Base-by-base conservation (phyloP, 192 early-diverging fungal species). In the Backusella liffmaniae region DNA sequence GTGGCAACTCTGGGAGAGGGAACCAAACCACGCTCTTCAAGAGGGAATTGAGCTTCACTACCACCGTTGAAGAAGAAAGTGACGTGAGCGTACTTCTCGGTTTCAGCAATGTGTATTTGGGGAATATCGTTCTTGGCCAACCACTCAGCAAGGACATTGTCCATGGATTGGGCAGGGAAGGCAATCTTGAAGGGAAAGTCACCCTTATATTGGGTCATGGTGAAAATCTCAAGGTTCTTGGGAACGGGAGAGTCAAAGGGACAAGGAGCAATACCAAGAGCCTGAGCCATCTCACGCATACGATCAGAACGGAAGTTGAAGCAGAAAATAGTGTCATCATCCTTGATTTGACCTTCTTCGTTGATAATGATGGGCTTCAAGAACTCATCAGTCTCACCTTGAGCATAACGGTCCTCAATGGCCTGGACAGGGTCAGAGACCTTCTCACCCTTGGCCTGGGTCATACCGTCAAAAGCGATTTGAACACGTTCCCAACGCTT, bases 31-130 rank as follows among this genome's bases (percentile, higher is more conserved):
- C 98, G 94, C 73, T 96, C 90, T 87, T 99, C 98, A 53, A 84
- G 81, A 49, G 82, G 66, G 85, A 96, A 99, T 82, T 97, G 95
- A 35, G 93, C 91, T 84, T 99, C 97, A 23, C 92, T 88, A 34
- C 98, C 98, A 75, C 98, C 98, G 86, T 99, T 99, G 88, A 99
- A 99, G 91, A 99, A 99, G 90, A 99, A 99, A 65, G 98, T 99
- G 35, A 99, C 98, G 82, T 99, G 98, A 32, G 98, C 97, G 86
- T 97, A 99, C 88, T 99, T 99, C 80, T 99, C 98, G 4, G 98
- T 99, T 87, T 99, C 98, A 62, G 98, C 98, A 76, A 99, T 89
- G 85, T 99, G 98, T 84, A 90, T 90, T 86, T 99, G 98, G 29
- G 92, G 86, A 21, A 98, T 85, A n/a, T 86, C 79, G 70, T 94